A percentile compares a stretch with the other conserved stretches of the same genome.
Conservation (phyloP, 768 basidiomycete species). For the Pleurotus cornucopiae region DNA sequence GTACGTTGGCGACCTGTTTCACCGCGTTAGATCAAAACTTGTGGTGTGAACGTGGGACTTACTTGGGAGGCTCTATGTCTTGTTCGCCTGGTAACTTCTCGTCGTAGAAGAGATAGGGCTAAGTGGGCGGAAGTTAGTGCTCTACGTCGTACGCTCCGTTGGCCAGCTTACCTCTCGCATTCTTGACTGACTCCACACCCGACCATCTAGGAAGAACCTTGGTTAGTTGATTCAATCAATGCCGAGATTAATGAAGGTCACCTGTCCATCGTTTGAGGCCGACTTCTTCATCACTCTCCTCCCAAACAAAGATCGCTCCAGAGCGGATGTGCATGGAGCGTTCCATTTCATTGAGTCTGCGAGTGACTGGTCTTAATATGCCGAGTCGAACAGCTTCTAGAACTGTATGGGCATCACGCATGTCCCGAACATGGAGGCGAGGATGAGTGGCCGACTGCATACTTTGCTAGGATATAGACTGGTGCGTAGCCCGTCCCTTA, state of each 20-base stretch:
- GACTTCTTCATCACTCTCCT: conserved; percentile 61
- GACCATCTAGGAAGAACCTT: conserved; percentile 40
- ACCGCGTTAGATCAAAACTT: too few relatives aligned
- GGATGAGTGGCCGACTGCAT: conserved; percentile 65
- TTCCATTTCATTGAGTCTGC: conserved; percentile 61
- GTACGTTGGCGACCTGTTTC: conserved; percentile 34
- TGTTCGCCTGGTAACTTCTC: conserved; percentile 49
- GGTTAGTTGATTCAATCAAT: not conserved
- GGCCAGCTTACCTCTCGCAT: conserved; percentile 48
- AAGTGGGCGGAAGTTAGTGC: conserved; percentile 6
- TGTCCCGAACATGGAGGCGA: conserved; percentile 62
- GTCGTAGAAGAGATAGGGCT: conserved; percentile 73
- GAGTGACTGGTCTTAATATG: conserved; percentile 42
- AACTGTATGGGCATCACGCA: conserved; percentile 59
- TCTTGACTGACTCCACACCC: conserved; percentile 64
- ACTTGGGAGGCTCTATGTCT: conserved; percentile 26
- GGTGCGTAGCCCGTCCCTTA: conserved; percentile 11
- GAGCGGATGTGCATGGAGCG: conserved; percentile 49
- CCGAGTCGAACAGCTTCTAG: conserved; percentile 64
- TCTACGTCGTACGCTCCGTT: conserved; percentile 1
- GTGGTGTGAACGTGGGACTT: conserved; percentile 11
- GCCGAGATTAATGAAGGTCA: conserved; percentile 11
- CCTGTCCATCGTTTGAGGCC: conserved; percentile 67
- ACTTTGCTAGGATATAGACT: conserved; percentile 10
- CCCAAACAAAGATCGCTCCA: conserved; percentile 68